Evolutionary conservation across 2,329 filamentous ascomycete genomes (phyloP).

Genomic region (Cladosporium sp.): DNA sequence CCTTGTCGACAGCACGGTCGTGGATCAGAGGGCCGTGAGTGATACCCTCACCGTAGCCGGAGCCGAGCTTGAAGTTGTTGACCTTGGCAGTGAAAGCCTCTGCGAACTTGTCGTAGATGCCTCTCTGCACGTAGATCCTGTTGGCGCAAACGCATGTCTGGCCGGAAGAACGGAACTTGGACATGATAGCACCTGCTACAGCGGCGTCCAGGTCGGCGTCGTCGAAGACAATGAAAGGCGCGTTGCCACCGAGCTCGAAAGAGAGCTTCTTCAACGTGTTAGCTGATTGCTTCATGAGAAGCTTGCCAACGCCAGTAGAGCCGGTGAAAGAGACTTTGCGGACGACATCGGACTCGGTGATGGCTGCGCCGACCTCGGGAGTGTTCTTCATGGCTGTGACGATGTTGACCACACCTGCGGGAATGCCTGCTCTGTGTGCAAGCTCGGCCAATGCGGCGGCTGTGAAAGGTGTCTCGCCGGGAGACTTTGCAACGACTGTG

Average conservation of each 20-base stretch:
- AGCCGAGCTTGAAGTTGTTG: constrained; percentile 71
- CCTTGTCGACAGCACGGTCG: constrained; percentile 76
- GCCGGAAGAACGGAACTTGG: constrained; percentile 91
- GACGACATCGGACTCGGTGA: constrained; percentile 75
- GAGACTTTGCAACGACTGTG: constrained; percentile 89
- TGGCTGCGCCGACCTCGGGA: constrained; percentile 70
- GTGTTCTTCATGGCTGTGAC: constrained; percentile 81
- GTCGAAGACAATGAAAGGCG: constrained; percentile 95
- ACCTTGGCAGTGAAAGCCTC: constrained; percentile 71
- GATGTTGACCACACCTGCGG: constrained; percentile 87
- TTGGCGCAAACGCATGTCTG: constrained; percentile 89
- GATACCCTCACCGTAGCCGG: constrained; percentile 68
- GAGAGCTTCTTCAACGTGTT: constrained; percentile 83
- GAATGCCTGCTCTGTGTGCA: constrained; percentile 82
- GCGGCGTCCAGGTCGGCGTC: constrained; percentile 84
- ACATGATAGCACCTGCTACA: constrained; percentile 77
- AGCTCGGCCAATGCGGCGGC: constrained; percentile 85
- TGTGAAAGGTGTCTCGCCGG: constrained; percentile 89
- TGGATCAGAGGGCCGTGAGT: constrained; percentile 88
- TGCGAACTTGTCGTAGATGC: constrained; percentile 76
- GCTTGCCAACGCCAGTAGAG: constrained; percentile 63
- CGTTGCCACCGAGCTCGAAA: constrained; percentile 91
- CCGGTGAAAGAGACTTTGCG: constrained; percentile 96
- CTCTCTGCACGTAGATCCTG: constrained; percentile 75
- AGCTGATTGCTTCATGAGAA: constrained; percentile 90